A percentile compares a stretch with the other conserved stretches of the same genome.
These are phyloP conservation scores for Alternaria panax DNA, from an alignment of 2,329 filamentous ascomycete genomes.

Conservation along the genomic window DNA sequence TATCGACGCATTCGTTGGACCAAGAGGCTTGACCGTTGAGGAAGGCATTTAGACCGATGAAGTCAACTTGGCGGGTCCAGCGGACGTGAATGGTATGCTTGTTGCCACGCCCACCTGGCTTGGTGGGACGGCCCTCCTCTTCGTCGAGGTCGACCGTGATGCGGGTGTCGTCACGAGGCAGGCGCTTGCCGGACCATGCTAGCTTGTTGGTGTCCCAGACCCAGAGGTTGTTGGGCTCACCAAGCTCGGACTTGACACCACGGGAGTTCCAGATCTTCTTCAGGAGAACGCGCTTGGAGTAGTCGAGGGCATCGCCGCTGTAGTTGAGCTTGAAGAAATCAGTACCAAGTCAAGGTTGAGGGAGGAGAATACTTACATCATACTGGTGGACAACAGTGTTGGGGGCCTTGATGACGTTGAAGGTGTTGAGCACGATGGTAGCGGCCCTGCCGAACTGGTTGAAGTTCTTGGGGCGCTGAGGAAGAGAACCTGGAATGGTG, in stretches of 20 bases:
- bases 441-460: slow-evolving; percentile 51
- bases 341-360: slow-evolving; percentile 3
- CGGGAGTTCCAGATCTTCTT: slow-evolving; percentile 78
- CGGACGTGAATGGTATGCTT: slow-evolving; percentile 68
- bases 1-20: slow-evolving; percentile 71
- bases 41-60: slow-evolving; percentile 72
- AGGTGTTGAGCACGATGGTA: slow-evolving; percentile 72
- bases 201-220: slow-evolving; percentile 85
- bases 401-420: slow-evolving; percentile 69
- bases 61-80: slow-evolving; percentile 71
- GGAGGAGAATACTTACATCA: slow-evolving; percentile 67
- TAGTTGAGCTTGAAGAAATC: slow-evolving; percentile 62
- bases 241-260: slow-evolving; percentile 64
- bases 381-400: slow-evolving; percentile 77
- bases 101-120: slow-evolving; percentile 48
- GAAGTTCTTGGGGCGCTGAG: slow-evolving; percentile 47
- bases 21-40: slow-evolving; percentile 62
- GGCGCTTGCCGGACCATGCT: slow-evolving; percentile 68
- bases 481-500: slow-evolving; percentile 34
- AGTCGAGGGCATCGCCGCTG: slow-evolving; percentile 66
- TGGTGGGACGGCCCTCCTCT: slow-evolving; percentile 56
- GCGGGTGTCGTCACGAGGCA: slow-evolving; percentile 41
- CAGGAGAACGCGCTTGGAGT: slow-evolving; percentile 68
- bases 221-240: slow-evolving; percentile 59
- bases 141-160: slow-evolving; percentile 75